Base-by-base conservation (phyloP, 192 early-diverging fungal genomes). In the Chytriomyces hyalinus region DNA sequence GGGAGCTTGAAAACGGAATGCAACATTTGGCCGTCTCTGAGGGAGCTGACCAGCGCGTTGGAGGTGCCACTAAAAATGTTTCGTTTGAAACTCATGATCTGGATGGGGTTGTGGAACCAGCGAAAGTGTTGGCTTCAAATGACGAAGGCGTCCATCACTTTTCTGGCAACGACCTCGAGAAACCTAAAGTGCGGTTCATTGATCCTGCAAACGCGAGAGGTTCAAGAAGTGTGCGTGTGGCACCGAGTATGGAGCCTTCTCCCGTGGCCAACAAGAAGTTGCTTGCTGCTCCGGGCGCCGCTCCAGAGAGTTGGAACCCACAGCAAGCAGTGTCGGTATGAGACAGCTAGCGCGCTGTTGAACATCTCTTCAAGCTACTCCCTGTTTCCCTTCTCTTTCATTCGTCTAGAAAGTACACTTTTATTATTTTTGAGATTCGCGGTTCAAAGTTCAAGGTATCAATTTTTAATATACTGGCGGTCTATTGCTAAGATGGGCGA, bases 261-360 rank as follows among this genome's bases (percentile, higher is more conserved):
- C 73, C 61, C 11, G 61, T 61, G 9, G 28, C 61, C 43, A 36
- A 64, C 47, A 75, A 75, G 49, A 75, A 75, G 49, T n/a, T 75
- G n/a, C 53, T 75, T 75, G 73, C 73, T 6, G 47, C 64, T 20
- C 73, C 73, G 8, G 73, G 73, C 6, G 63, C 61, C 2, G 64
- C 73, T 48, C 73, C 73, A 48, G 49, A 24, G 53, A 49, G 64
- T 4, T 75, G 73, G 73, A 49, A 6, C 51, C 63, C 71, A 13
- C 20, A 49, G 44, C 26, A 73, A 6, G 48, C 48, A 10, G 20
- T 22, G 36, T 28, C 24, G 11, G 24, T 22, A 65, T 43, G 20
- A 43, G 63, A 4, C 63, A 28, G 17, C 57, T 22, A n/a, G 13
- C 53, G 13, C 13, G 53, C 20, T 59, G 13, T 65, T 11, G 63